Percentiles rank a stretch among this genome's conserved stretches.
Conservation (phyloP, 345 rosid species). For the Citrus australasica region DNA sequence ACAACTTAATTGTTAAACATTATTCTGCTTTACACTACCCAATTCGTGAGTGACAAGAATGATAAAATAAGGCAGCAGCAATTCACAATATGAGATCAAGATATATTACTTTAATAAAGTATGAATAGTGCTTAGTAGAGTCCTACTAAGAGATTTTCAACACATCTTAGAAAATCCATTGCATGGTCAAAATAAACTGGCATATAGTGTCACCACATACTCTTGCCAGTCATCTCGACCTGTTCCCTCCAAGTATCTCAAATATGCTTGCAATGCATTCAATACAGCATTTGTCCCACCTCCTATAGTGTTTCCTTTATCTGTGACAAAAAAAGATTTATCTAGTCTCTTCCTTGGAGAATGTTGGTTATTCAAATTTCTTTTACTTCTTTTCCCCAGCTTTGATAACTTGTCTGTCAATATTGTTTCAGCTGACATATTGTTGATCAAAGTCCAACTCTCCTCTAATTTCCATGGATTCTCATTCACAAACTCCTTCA, state of each 20-base stretch:
- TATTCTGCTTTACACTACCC: neutral
- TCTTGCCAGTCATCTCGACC: conserved; percentile 85
- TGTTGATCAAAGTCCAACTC: conserved; percentile 47
- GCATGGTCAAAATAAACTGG: conserved; percentile 5
- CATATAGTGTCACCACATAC: conserved; percentile 43
- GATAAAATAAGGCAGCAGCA: neutral
- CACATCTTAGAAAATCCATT: neutral
- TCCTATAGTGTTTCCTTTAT: conserved; percentile 49
- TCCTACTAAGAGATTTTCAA: neutral
- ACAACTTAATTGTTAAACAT: neutral
- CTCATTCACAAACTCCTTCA: conserved; percentile 53
- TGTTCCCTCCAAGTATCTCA: conserved; percentile 89
- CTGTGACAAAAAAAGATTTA: conserved; percentile 60
- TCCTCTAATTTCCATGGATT: conserved; percentile 33
- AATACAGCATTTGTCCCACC: conserved; percentile 65
- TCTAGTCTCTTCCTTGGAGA: conserved; percentile 31
- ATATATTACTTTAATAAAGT: neutral
- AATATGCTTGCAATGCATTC: conserved; percentile 72
- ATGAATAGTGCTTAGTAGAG: neutral
- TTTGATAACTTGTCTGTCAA: conserved; percentile 36
- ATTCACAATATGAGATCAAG: neutral
- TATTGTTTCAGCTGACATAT: conserved; percentile 45
- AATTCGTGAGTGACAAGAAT: neutral
- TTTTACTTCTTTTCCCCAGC: conserved; percentile 15
- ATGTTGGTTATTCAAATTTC: conserved; percentile 20